Evolutionary conservation across 495 filamentous ascomycete species (phyloP), one percentile per base, ranked within the genome.

Genomic region (Pseudoneurospora amorphoporcata): DNA sequence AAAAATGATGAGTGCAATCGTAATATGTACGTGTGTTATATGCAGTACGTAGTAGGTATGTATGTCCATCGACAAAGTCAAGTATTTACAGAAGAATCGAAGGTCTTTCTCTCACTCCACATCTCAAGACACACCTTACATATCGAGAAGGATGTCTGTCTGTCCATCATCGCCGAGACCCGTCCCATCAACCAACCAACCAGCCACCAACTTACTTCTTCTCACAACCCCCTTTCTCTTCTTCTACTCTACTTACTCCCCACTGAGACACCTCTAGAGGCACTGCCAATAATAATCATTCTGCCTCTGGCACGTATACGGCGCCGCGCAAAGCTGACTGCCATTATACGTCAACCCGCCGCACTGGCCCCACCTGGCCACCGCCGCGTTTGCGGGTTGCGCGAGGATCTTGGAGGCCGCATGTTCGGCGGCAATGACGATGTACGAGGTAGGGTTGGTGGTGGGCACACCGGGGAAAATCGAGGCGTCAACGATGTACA

Each of bases 401-500:
- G 81, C 85, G 10, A 88, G 75, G 74, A 91, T 91, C 72, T 80
- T 75, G 19, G 75, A 69, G 19, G 75, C 40, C 1, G 89, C 89
- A 70, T 84, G 85, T 80, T 91, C 89, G 14, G 87, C 84, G 8
- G 82, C 87, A 3, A 84, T 81, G 68, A 91, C 86, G 72, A 90
- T 90, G 75, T 88, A 85, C 4, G 86, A 82, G 9, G 85, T 84
- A 14, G 88, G 89, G 79, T 91, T 91, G 71, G 85, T 88, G 9
- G 87, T 85, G 35, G 87, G 83, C 71, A 86, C 85, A 47, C 87
- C 88, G 0, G 88, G 88, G 84, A 90, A 90, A 76, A 90, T 88
- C 35, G 84, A 87, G 19, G 84, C 88, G 76, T 90, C 88, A 38
- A 90, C 83, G 14, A 90, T 87, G 73, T 88, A 88, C 71, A 92